A percentile compares a stretch with the other conserved stretches of the same genome.
phyloP scores from a whole-genome alignment of 2,329 filamentous ascomycete species.

The Botryosphaeria dothidea region DNA sequence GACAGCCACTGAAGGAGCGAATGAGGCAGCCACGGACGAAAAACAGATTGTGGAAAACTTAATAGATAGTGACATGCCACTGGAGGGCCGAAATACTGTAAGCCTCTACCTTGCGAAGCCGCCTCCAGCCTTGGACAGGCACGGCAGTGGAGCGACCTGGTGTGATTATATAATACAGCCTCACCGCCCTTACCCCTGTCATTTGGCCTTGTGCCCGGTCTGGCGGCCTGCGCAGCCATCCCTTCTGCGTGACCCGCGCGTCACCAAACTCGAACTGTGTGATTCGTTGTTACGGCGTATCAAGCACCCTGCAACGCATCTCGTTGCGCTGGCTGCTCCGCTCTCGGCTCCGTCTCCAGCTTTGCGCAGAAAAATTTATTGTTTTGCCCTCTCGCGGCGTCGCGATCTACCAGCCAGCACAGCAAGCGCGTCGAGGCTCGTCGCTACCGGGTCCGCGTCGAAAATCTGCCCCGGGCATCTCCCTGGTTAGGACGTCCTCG shows the following conservation, averaged over 20 bases:
- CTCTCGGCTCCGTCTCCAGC: slow-evolving; percentile 6
- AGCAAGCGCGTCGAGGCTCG: slow-evolving; percentile 9
- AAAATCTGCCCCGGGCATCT: slow-evolving; percentile 15
- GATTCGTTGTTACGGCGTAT: slow-evolving; percentile 8
- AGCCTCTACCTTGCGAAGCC: no score
- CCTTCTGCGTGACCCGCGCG: neutral
- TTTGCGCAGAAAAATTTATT: neutral
- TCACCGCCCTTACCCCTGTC: no score
- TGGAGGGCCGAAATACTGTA: no score
- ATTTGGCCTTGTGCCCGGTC: no score
- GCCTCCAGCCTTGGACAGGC: no score
- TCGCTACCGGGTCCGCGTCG: neutral
- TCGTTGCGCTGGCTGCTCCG: slow-evolving; percentile 10
- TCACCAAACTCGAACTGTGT: slow-evolving; percentile 3
- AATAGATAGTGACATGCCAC: no score
- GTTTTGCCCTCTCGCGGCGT: neutral
- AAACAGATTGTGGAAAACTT: no score
- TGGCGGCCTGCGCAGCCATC: neutral
- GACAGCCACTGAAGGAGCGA: no score
- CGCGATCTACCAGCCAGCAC: neutral
- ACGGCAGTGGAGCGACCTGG: no score
- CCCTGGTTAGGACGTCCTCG: neutral
- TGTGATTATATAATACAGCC: no score
- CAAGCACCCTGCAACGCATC: slow-evolving; percentile 14
- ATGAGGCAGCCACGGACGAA: no score